Evolutionary conservation across 1,284 basidiomycete genomes (phyloP), one percentile per base, ranked within the genome.

Genomic region (Heterobasidion occidentale): DNA sequence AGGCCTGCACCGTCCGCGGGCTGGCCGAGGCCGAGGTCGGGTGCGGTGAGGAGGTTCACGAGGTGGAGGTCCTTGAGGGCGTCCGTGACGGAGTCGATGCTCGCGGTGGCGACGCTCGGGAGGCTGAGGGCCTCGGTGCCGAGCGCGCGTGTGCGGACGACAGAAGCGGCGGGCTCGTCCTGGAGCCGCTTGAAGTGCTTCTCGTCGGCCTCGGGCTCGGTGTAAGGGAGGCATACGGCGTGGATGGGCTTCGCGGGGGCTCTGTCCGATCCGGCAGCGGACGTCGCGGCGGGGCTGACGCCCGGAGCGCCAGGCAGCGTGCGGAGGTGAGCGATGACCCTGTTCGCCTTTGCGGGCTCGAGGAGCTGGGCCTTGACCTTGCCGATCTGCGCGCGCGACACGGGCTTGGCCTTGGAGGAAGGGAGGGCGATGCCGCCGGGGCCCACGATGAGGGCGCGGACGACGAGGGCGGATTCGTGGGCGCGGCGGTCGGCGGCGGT

Each of bases 311-410:
- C 66, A 56, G 82, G 76, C 55, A 90, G 68, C 27, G 72, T 64
- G 48, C 80, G 81, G 11, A 91, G 74, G 55, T 89, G 81, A 14
- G 77, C 72, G 61, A 91, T 88, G 59, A 91, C 74, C 64, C 77
- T 83, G 66, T 83, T 82, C 33, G 88, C 89, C 15, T 77, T 73
- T 67, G 84, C 84, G 27, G 84, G 81, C 49, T 83, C 66, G 60
- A 81, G 72, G 19, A 91, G 78, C 70, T 84, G 79, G 12, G 82
- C 75, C 71, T 90, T 92, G 67, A 86, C 77, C 67, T 84, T 87
- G 65, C 72, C 80, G 57, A 88, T 65, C 64, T 83, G 77, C 12
- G 78, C 73, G 60, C 72, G 76, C 20, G 81, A 75, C 19, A 74
- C 58, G 60, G 55, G 9, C 63, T 62, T 48, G 62, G 34, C 57